Base-by-base conservation (phyloP, 176 grass and related monocot species). In the Stipa capillata region DNA sequence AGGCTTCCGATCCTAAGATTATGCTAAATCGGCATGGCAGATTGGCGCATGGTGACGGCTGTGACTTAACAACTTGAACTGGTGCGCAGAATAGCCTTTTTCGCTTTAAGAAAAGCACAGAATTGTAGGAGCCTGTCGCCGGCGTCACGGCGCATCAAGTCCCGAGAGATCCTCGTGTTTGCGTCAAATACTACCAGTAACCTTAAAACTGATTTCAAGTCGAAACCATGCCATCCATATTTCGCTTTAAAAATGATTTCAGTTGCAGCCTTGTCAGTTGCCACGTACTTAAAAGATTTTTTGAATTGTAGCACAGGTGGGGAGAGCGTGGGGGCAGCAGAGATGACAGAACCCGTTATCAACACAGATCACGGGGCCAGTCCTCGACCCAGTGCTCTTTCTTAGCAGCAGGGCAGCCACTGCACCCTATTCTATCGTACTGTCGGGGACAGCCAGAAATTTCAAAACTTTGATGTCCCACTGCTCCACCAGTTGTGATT, bases 361-460 rank as follows among this genome's bases (percentile, higher is more conserved):
- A 1, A 79, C 68, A 74, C 82, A 61, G 87, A 89, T 85, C 87
- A 81, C 87, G 70, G 80, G 59, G 52, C 56, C 58, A 32, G 31
- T 37, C 51, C 35, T 55, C 51, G 39, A 29, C 27, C 68, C 14
- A 37, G 16, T 65, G 14, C 44, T 10, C 20, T 27, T 58, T 54
- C 39, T n/a, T 8, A 37, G 56, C 74, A 23, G 76, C 54, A 44
- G 56, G 51, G 18, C 35, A 56, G 61, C 27, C 36, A 29, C 77
- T 47, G 66, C 42, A 55, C 17, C 63, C 72, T 83, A 54, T 37
- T 55, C 34, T 51, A 27, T 71, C 35, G 63, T 64, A 54, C 65
- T 73, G 49, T 56, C 74, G 44, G 64, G 86, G 47, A 78, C 74
- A 47, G 3, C 18, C 12, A 49, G 24, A 84, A 34, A 58, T 79